These are phyloP conservation scores for Trematosphaeria pertusa DNA, from an alignment of 2,329 filamentous ascomycete species.

Conservation along the genomic window DNA sequence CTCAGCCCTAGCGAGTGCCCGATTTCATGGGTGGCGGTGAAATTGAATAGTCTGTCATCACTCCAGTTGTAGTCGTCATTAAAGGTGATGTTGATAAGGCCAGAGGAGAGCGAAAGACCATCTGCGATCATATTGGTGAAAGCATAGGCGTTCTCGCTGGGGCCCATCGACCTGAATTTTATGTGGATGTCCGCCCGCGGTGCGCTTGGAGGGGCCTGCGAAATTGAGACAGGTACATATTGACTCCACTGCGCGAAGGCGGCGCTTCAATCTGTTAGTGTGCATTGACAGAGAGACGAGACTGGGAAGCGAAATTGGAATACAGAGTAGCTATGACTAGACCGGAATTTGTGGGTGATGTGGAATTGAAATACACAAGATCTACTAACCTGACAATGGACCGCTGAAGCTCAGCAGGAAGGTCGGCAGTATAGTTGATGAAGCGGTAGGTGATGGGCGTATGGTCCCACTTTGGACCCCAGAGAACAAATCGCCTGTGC, in stretches of 20 bases:
- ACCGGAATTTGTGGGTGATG: no score
- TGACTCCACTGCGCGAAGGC: conserved; percentile 37
- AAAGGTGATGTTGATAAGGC: conserved; percentile 38
- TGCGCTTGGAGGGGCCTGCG: conserved; percentile 18
- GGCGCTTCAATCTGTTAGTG: conserved; percentile 16
- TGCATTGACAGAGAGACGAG: no score
- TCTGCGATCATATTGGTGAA: conserved; percentile 35
- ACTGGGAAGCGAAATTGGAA: background rate
- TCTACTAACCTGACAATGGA: conserved; percentile 29
- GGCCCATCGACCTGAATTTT: conserved; percentile 27
- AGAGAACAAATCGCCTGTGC: conserved; percentile 33
- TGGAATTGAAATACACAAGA: no score
- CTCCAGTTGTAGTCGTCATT: conserved; percentile 38
- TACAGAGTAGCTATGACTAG: no score
- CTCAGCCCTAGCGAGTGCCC: conserved; percentile 37
- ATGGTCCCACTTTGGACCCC: conserved; percentile 38
- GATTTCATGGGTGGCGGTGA: conserved; percentile 37
- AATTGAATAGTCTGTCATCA: conserved; percentile 36
- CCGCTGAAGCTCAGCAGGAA: conserved; percentile 25
- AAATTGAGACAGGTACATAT: conserved; percentile 27
- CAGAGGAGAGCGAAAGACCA: conserved; percentile 25
- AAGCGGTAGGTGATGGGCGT: conserved; percentile 35
- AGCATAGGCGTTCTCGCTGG: conserved; percentile 29
- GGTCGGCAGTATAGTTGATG: conserved; percentile 31
- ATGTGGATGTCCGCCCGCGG: conserved; percentile 33